Evolutionary conservation across 23 red algal genomes (phyloP), one percentile per base, ranked within the genome.

Genomic region (Agarophyton chilense): DNA sequence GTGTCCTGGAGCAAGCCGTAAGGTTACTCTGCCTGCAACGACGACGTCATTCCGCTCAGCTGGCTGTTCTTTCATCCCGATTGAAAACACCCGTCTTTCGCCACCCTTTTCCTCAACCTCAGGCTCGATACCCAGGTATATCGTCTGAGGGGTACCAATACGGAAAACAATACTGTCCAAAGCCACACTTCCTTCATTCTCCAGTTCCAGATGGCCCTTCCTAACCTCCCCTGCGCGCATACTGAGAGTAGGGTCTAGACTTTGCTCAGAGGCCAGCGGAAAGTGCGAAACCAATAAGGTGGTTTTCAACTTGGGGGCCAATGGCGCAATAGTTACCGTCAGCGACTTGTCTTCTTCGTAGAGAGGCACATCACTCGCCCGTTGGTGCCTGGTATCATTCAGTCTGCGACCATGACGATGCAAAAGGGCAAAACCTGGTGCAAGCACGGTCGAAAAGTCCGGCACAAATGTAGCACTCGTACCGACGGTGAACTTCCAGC

Each of bases 121-220:
- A 60, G 71, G 85, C 18, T 60, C 45, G 54, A 91, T 18, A 3
- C 55, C 74, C 19, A 81, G 26, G 55, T 67, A 91, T 10, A 91
- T 17, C n/a, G 77, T 73, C 44, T 91, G 88, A 13, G 88, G 88
- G 11, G 88, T 91, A 70, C 88, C 88, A 70, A 91, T 72, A 45
- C 88, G 88, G 22, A 91, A 51, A 6, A 91, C 75, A 72, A 82
- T 74, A 39, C 51, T 34, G 22, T 82, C 57, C 25, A 91, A 26
- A 65, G 77, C 45, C 16, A 63, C 28, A 1, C 47, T 4, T 13
- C 88, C 88, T 28, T 72, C 75, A 43, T 91, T 91, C 50, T 71
- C n/a, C 10, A 91, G 58, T 71, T 79, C 53, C 35, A 91, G 35
- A 10, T 54, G 55, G 24, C 72, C 77, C 33, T 24, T 41, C 14